A percentile compares a stretch with the other conserved stretches of the same genome.
Evolutionary conservation across 768 basidiomycete genomes (phyloP).

Genomic region (Fistulinella prunicolor): DNA sequence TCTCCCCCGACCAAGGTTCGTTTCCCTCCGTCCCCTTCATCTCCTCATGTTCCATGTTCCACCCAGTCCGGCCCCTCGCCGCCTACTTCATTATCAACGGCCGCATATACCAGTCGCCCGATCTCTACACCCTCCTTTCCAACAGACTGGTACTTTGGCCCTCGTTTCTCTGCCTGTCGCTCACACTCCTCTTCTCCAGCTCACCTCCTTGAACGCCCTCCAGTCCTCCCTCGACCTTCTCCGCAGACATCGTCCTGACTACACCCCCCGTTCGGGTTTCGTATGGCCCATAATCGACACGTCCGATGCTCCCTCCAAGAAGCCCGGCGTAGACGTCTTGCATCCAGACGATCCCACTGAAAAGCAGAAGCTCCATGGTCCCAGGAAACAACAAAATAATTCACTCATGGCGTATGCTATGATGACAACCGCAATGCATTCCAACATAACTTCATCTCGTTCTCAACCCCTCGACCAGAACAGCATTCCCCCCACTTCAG

Average conservation of each 20-base stretch:
- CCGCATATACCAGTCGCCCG: constrained; percentile 85
- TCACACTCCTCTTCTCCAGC: constrained; percentile 34
- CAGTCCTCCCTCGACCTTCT: constrained; percentile 76
- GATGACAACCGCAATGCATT: constrained; percentile 72
- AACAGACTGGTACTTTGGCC: constrained; percentile 65
- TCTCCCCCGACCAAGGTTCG: constrained; percentile 82
- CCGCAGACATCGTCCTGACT: constrained; percentile 72
- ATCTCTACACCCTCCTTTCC: constrained; percentile 79
- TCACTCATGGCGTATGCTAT: constrained; percentile 73
- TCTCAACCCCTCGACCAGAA: constrained; percentile 31
- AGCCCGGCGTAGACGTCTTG: constrained; percentile 29
- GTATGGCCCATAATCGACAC: constrained; percentile 79
- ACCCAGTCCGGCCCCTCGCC: constrained; percentile 67
- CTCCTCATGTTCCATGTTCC: not conserved
- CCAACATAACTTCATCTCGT: constrained; percentile 50
- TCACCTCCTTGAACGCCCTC: constrained; percentile 66
- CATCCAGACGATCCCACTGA: constrained; percentile 18
- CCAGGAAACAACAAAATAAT: constrained; percentile 64
- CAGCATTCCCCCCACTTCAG: constrained; percentile 24
- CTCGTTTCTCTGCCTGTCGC: not conserved
- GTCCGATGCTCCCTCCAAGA: constrained; percentile 42
- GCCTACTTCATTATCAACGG: constrained; percentile 89
- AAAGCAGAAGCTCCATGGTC: constrained; percentile 27
- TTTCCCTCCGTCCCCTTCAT: not conserved
- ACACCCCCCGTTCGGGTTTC: constrained; percentile 80